Base-by-base conservation (phyloP, 192 early-diverging fungal genomes). In the Bifiguratus adelaidae region DNA sequence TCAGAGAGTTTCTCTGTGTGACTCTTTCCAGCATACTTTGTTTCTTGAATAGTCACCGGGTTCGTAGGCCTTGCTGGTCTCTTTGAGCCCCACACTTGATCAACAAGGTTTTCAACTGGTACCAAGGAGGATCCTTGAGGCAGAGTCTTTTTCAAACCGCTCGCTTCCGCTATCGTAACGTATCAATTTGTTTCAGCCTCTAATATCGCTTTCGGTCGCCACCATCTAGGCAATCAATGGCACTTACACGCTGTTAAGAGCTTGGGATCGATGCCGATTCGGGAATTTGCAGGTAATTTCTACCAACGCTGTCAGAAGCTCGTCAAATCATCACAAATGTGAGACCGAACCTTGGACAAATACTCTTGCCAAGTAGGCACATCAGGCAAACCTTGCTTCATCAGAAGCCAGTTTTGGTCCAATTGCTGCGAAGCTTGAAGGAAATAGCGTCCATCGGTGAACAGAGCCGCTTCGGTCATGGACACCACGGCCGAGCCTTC, bases 361-460 rank as follows among this genome's bases (percentile, higher is more conserved):
- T 86, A 98, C 41, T 89, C 84, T 60, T 91, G 86, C 77, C 88
- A 89, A 15, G 82, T 83, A 11, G 91, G 92, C 2, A 91, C 83
- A 26, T 85, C 83, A 0, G 86, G 81, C 21, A 92, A 54, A 11
- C 92, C 95, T 49, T 70, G 65, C 71, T 98, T 98, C 83, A 91
- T 90, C 65, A 98, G 66, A 33, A 74, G 83, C 95, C 95, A 98
- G 67, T 92, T 91, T 44, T 34, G 41, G 61, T 93, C 92, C 52
- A 98, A 71, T 66, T 98, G 89, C 60, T 88, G 68, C 2, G 82
- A 78, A 11, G 92, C 95, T 59, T 98, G 95, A 51, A 98, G 65
- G 68, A 91, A 96, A 81, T 98, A 98, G 40, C 95, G 79, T 4
- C 95, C 95, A 61, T 98, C 95, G 4, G 95, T 98, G 59, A 93